phyloP scores from a whole-genome alignment of 257 asterid genomes.

The Cruciata laevipes region DNA sequence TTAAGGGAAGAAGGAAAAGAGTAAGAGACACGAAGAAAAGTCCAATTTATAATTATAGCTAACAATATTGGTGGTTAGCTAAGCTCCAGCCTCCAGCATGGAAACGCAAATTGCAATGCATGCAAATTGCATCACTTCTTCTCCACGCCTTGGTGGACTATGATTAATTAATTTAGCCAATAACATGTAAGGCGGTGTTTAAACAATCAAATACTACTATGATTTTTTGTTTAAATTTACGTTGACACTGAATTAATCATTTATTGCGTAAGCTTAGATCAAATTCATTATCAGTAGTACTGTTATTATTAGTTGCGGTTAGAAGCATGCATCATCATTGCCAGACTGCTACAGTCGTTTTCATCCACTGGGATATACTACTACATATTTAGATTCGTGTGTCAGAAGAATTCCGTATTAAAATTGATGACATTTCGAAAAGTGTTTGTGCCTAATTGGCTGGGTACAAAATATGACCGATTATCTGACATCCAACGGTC shows the following conservation, averaged over 20 bases:
- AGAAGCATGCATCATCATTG: neutral
- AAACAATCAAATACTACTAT: neutral
- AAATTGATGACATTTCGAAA: no score
- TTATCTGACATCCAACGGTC: no score
- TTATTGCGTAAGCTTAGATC: neutral
- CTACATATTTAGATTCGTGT: no score
- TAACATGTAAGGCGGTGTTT: neutral
- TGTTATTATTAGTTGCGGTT: no score
- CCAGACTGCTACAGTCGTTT: neutral
- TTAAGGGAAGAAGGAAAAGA: neutral
- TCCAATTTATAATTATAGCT: neutral
- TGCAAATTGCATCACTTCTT: slow-evolving; percentile 4
- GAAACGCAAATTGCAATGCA: neutral
- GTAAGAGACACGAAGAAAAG: neutral
- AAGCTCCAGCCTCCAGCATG: neutral
- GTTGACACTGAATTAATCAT: neutral
- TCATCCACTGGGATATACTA: neutral
- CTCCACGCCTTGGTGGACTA: neutral
- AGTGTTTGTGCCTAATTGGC: no score
- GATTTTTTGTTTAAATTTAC: neutral
- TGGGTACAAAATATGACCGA: neutral
- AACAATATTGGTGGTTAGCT: neutral
- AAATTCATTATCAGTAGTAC: no score
- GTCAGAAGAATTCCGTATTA: no score
- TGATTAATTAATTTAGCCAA: no score